These are phyloP conservation scores for Biscogniauxia marginata DNA, from an alignment of 2,329 filamentous ascomycete species.

Conservation along the genomic window DNA sequence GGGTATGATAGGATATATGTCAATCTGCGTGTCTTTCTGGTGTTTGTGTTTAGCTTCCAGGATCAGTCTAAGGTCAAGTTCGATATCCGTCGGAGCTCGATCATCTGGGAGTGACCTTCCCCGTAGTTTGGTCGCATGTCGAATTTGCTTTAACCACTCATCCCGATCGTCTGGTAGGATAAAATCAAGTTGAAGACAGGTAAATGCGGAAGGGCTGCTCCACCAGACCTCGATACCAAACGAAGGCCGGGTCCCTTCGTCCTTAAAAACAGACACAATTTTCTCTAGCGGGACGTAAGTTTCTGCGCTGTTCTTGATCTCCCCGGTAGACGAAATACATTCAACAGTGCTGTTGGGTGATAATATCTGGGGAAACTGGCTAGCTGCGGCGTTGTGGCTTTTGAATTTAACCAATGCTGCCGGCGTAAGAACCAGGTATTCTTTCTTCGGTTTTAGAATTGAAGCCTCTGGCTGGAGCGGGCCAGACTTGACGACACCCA, in stretches of 20 bases:
- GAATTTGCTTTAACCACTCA: conserved; percentile 48
- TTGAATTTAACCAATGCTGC: conserved; percentile 51
- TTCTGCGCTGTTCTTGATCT: conserved; percentile 23
- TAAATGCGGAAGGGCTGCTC: conserved; percentile 44
- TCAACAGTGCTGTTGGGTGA: conserved; percentile 31
- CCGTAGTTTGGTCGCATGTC: conserved; percentile 36
- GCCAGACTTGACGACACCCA: conserved; percentile 41
- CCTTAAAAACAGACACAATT: conserved; percentile 52
- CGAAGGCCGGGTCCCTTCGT: conserved; percentile 48
- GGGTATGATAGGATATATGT: conserved; percentile 54
- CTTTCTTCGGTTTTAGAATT: conserved; percentile 47
- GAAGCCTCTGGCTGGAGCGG: conserved; percentile 50
- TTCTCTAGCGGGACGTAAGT: conserved; percentile 49
- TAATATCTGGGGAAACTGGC: conserved; percentile 46
- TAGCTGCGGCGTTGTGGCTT: conserved; percentile 45
- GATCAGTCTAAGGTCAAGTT: conserved; percentile 44
- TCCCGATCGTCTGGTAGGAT: conserved; percentile 47
- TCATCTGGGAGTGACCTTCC: conserved; percentile 32
- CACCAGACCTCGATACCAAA: conserved; percentile 59
- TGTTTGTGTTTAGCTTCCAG: conserved; percentile 45
- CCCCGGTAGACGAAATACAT: conserved; percentile 30
- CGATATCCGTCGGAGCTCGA: conserved; percentile 46
- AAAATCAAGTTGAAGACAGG: conserved; percentile 50
- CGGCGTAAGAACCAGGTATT: conserved; percentile 53
- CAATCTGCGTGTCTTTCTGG: conserved; percentile 33